Base-by-base conservation (phyloP, 768 basidiomycete genomes). In the Suillus hirtellus region DNA sequence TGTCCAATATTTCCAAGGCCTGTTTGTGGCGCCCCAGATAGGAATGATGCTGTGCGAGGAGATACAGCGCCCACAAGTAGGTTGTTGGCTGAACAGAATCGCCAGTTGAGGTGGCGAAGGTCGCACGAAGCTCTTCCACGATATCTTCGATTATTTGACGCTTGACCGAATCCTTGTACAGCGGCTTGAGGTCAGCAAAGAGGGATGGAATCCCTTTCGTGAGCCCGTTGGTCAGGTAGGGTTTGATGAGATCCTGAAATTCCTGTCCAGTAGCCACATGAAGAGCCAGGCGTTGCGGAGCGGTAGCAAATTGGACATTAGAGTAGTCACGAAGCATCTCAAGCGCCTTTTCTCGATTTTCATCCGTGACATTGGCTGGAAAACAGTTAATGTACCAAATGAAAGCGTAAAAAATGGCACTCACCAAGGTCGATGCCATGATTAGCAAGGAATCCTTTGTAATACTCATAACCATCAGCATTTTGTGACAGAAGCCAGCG, bases 1-100 rank as follows among this genome's bases (percentile, higher is more conserved):
- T 65, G 19, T 86, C 80, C 17, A 99, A 79, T 6, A 90, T 77
- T 17, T 80, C 76, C 10, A 96, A 76, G 0, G 95, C 85, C 56
- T 69, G 74, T 24, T 67, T 63, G 53, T 81, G 69, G 52, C 75
- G 70, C 0, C 81, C 80, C 2, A 92, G 78, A 71, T 83, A 85
- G 0, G 92, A 90, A 70, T 93, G 82, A 72, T 96, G 95, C 69
- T 96, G 93, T 0, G 95, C 89, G 58, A 99, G 88, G 81, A 92
- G 97, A 79, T 96, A 99, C 44, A 98, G 85, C 11, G 91, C 89
- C 97, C 97, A 99, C 12, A 99, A 84, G 69, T 96, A 91, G 17
- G 86, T 88, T 4, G 93, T 88, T 1, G 96, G 95, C 9, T 84
- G 79, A 10, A 72, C 63, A 0, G 74, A 64, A 10, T 66, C 63